Base-by-base conservation (phyloP, 371 early-diverging fungal species). In the Saksenaea vasiformis region DNA sequence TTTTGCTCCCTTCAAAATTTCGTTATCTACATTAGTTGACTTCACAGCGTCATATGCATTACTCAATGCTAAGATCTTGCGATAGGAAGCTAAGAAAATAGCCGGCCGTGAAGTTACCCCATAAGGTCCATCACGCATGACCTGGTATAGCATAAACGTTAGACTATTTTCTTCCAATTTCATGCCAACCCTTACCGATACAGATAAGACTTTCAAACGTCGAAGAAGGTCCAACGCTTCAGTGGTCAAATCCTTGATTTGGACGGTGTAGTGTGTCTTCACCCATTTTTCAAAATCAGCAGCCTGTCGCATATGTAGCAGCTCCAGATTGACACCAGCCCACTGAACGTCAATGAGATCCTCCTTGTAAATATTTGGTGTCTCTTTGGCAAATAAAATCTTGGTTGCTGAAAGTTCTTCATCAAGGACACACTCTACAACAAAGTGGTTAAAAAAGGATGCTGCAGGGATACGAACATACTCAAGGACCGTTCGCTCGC, bases 311-410 rank as follows among this genome's bases (percentile, higher is more conserved):
- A 63, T 37, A 38, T 54, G 22, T 31, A 79, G 53, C 4, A 41
- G 44, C 15, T 70, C 65, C 3, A 84, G 39, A 51, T 69, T 65
- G 24, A 74, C 64, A 47, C 64, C 64, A 5, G 76, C 67, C 80
- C 79, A 79, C 71, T 85, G 83, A n/a, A 76, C 47, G 60, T 85
- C 85, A 34, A 85, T 68, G 39, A 85, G 58, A 44, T 79, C 78
- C 64, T 85, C 85, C 37, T 82, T 81, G 60, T 77, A 85, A 47
- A 83, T 85, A 41, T 85, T 85, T 34, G 85, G 80, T 51, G 76
- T 76, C 53, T 85, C 85, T 57, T 78, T 78, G 54, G 66, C 82
- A 67, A 85, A 85, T 3, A 85, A 61, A 7, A 70, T 74, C 61
- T 75, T 77, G 1, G 69, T 64, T 9, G 63, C 60, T 10, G 58